Base-by-base conservation (phyloP, 2,329 filamentous ascomycete species). In the Didymosphaeria variabile region DNA sequence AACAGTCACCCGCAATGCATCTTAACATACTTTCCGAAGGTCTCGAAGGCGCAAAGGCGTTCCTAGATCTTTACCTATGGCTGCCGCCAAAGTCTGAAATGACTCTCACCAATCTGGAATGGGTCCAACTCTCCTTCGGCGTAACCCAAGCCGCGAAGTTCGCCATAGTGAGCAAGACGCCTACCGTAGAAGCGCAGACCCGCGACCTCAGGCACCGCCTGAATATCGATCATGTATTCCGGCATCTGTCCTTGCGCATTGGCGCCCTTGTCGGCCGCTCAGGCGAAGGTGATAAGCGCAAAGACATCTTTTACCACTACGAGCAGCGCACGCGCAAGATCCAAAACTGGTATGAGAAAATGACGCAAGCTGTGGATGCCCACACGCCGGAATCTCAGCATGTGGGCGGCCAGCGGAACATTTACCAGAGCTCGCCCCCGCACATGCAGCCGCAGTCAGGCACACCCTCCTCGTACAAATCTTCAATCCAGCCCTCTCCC, bases 91-190 rank as follows among this genome's bases (percentile, higher is more conserved):
- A 72, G 38, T 68, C 72, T 7, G 79, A 81, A 57, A 68, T 74
- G 47, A 66, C 67, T 1, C 71, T 80, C 19, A 80, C 75, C 38
- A 80, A 81, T 53, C 68, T 76, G 1, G 72, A 80, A 60, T 81
- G 79, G 78, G 69, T 81, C 2, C 79, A 81, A 59, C 55, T 80
- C 17, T 77, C 72, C 5, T 80, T 80, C 58, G 72, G 69, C 31
- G 63, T 73, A 9, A 76, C 71, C 1, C 66, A 74, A 13, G 72
- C 72, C 12, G 69, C 71, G 6, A 74, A 75, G 42, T 72, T 76
- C 23, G 64, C 70, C 23, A 70, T 76, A 19, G 67, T 73, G n/a
- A 67, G 68, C 54, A 69, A 64, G 40, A 59, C 70, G 12, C 68
- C 68, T 9, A 60, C 60, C 15, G 67, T 74, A 2, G 70, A 73